Evolutionary conservation across 768 basidiomycete genomes (phyloP).

Genomic region (Lactarius hengduanensis): DNA sequence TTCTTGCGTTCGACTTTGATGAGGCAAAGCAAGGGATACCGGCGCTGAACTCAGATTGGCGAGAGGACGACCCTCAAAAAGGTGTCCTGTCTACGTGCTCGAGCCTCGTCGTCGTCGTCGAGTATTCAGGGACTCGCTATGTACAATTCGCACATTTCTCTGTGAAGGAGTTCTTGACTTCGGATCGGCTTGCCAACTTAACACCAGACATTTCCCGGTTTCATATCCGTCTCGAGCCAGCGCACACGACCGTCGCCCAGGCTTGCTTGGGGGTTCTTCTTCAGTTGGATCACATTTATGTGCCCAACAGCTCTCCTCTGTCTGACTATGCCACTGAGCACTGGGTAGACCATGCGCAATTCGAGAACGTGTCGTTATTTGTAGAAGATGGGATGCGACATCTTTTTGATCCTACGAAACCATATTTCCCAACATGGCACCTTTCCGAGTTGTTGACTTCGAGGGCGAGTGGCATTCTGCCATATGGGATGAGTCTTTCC

Average conservation of each 20-base stretch:
- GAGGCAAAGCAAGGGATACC: not conserved
- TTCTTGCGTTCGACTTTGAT: not conserved
- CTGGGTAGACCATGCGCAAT: not conserved
- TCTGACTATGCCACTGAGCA: not conserved
- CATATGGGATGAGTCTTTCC: not conserved
- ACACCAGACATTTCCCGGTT: not conserved
- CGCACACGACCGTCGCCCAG: not conserved
- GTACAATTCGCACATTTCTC: conserved; percentile 3
- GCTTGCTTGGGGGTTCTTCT: not conserved
- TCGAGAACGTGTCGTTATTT: not conserved
- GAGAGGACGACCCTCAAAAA: too few relatives aligned
- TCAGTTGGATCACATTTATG: not conserved
- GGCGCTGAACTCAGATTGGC: too few relatives aligned
- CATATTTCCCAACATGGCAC: not conserved
- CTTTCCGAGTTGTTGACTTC: not conserved
- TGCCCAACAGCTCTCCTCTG: not conserved
- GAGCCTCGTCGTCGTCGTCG: not conserved
- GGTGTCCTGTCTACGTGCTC: not conserved
- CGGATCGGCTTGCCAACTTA: not conserved
- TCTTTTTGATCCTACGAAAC: not conserved
- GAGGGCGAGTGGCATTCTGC: too few relatives aligned
- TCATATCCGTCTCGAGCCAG: not conserved
- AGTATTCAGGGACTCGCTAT: not conserved
- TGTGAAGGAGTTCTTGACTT: conserved; percentile 1
- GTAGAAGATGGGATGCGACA: not conserved